Percentiles rank a stretch among this genome's conserved stretches.
Evolutionary conservation across 2,329 filamentous ascomycete species (phyloP).

Genomic region (Talaromyces islandicus): DNA sequence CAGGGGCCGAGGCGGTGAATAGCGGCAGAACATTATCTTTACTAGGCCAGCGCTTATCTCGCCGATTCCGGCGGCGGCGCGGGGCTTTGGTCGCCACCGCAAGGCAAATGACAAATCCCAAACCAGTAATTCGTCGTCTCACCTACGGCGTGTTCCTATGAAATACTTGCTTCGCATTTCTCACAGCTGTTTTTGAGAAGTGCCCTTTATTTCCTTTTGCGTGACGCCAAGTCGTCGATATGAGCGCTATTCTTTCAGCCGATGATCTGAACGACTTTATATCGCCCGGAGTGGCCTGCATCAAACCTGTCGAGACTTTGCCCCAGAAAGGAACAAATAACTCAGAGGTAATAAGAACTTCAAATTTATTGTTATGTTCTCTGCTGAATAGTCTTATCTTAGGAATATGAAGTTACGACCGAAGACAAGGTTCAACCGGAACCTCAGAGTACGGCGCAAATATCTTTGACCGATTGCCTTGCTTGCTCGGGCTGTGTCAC

Average conservation of each 20-base stretch:
- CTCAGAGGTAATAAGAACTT: slow-evolving; percentile 38
- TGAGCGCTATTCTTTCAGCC: slow-evolving; percentile 95
- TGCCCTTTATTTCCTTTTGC: background rate
- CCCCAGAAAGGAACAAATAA: slow-evolving; percentile 55
- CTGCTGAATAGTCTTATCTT: slow-evolving; percentile 10
- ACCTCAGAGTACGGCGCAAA: slow-evolving; percentile 69
- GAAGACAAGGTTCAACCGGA: slow-evolving; percentile 66
- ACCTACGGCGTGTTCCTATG: background rate
- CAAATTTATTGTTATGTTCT: background rate
- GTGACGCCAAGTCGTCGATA: slow-evolving; percentile 38
- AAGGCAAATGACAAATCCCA: background rate
- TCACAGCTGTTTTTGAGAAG: background rate
- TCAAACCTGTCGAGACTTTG: slow-evolving; percentile 92
- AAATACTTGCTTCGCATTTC: background rate
- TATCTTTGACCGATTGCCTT: slow-evolving; percentile 93
- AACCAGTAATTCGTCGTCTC: background rate
- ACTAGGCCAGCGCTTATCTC: background rate
- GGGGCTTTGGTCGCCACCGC: background rate
- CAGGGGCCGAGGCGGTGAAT: no score
- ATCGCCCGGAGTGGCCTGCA: slow-evolving; percentile 92
- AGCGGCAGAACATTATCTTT: no score
- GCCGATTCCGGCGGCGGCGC: background rate
- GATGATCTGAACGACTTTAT: slow-evolving; percentile 99
- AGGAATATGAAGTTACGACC: slow-evolving; percentile 82
- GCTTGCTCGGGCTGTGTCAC: slow-evolving; percentile 97